These are phyloP conservation scores for Marasmius oreades DNA, from an alignment of 1,284 basidiomycete species.

Conservation along the genomic window DNA sequence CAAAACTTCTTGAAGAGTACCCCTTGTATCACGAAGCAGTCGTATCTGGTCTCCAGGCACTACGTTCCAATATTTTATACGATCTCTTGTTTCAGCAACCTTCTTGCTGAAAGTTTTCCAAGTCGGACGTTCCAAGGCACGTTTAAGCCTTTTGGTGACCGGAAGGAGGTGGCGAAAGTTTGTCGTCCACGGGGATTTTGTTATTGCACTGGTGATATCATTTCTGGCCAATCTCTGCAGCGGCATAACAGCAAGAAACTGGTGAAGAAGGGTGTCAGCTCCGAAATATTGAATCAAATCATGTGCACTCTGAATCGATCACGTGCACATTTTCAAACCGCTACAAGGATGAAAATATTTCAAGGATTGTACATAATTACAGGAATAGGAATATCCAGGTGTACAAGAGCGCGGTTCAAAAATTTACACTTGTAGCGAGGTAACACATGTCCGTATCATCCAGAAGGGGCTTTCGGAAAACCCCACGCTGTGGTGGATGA, in stretches of 20 bases:
- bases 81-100: conserved; percentile 56
- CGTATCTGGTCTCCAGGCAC: conserved; percentile 80
- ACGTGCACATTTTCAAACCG: no score
- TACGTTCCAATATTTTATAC: conserved; percentile 83
- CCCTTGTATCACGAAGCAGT: conserved; percentile 58
- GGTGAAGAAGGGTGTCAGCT: background rate
- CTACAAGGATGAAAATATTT: no score
- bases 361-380: background rate
- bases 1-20: conserved; percentile 61
- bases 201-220: conserved; percentile 44
- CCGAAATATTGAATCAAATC: background rate
- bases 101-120: conserved; percentile 36
- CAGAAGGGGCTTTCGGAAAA: conserved; percentile 4
- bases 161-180: conserved; percentile 63
- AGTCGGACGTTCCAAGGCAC: conserved; percentile 27
- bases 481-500: conserved; percentile 48
- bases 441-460: conserved; percentile 3
- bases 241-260: conserved; percentile 22
- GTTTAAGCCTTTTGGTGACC: conserved; percentile 44
- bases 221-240: conserved; percentile 34
- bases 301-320: no score
- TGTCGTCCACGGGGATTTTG: conserved; percentile 52
- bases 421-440: background rate
- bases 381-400: background rate
- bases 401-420: background rate